Base-by-base conservation (phyloP, 2,329 filamentous ascomycete species). In the Leptodontidium sp. region DNA sequence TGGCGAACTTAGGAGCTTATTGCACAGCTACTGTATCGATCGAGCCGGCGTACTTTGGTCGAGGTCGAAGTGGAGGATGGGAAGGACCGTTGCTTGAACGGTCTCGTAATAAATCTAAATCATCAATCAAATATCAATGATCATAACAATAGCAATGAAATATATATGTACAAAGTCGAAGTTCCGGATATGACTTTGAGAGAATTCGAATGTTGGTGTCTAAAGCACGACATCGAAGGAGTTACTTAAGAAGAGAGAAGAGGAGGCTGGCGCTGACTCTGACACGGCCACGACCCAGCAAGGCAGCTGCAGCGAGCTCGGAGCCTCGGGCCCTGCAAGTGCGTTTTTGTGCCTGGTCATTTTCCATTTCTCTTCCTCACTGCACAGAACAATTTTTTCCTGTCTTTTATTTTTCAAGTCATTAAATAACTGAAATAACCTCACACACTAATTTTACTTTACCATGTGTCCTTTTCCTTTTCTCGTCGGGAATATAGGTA, bases 11-110 rank as follows among this genome's bases (percentile, higher is more conserved):
- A 24, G 24, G 17, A 35, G 26, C 52, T 55, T n/a, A 12, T 5
- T 55, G 15, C 43, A 5, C 2, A 58, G 53, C 45, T 47, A 40
- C 17, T 38, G 17, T 9, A 58, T 40, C 29, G 29, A 32, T 40
- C 38, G 47, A 26, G 47, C n/a, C 26, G 47, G 45, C n/a, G 7
- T 6, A n/a, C 45, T 17, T 17, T 32, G 29, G 29, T 32, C 29
- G 29, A 32, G 29, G 47, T 40, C 4, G 38, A 40, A 12, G n/a
- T 50, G 15, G 47, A 50, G 47, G 9, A 21, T 50, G 24, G 24
- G 24, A n/a, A 47, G 9, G 61, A 47, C 61, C 65, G 65, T 49
- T 63, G 26, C 65, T 62, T 26, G 38, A 67, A 67, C 65, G 65
- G 63, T 57, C 24, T 49, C 11, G 14, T 45, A 21, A 8, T 26